Evolutionary conservation across 352 stramenopile species (phyloP).

Genomic region (Globisporangium splendens): DNA sequence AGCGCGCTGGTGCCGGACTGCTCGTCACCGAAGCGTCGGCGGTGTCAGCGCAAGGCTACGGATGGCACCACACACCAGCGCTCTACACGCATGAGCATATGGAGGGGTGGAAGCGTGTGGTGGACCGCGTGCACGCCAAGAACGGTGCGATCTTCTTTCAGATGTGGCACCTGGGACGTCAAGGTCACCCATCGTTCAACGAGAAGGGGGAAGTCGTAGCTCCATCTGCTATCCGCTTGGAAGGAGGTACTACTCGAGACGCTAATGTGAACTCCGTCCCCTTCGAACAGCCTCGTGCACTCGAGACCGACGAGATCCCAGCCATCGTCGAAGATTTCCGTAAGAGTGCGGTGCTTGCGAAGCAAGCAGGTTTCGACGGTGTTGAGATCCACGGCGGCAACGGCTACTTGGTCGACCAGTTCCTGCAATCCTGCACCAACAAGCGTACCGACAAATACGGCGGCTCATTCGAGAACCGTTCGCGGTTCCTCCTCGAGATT

Average conservation of each 20-base stretch:
- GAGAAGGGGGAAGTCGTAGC: conserved; percentile 3
- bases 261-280: neutral
- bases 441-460: conserved; percentile 68
- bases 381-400: conserved; percentile 84
- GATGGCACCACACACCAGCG: too few species aligned
- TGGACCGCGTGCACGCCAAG: too few species aligned
- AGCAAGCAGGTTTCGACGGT: conserved; percentile 48
- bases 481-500: conserved; percentile 46
- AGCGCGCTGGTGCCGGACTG: too few species aligned
- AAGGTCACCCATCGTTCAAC: conserved; percentile 30
- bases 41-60: too few species aligned
- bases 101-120: too few species aligned
- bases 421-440: conserved; percentile 63
- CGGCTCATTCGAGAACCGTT: conserved; percentile 63
- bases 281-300: conserved; percentile 3
- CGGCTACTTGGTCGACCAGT: conserved; percentile 87
- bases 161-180: conserved; percentile 62
- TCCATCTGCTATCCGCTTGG: conserved; percentile 28
- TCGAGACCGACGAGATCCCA: neutral
- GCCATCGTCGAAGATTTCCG: conserved; percentile 1
- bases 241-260: neutral
- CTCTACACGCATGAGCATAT: too few species aligned
- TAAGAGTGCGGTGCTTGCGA: conserved; percentile 1
- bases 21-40: too few species aligned
- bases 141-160: conserved; percentile 40